Conservation (phyloP, 164 flowering plant genomes). For the Annona cherimola region DNA sequence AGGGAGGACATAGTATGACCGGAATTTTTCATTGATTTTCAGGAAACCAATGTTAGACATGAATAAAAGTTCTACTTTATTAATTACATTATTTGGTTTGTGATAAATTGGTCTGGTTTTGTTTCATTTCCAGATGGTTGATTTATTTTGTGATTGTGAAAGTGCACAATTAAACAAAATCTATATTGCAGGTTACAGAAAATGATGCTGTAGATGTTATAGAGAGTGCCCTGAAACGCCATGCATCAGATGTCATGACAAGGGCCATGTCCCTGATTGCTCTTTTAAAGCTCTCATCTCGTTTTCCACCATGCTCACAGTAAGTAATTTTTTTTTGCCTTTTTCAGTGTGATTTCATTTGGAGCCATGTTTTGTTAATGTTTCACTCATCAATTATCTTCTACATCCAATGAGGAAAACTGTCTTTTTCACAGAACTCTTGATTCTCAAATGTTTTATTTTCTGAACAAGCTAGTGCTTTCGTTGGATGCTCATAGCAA, state of each 20-base stretch:
- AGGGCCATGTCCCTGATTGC: constrained; percentile 84
- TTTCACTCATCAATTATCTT: not conserved
- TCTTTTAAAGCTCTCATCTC: constrained; percentile 89
- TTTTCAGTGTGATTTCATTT: not conserved
- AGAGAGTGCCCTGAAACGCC: constrained; percentile 62
- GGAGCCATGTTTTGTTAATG: no score
- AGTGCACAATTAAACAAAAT: constrained; percentile 8
- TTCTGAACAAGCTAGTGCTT: no score
- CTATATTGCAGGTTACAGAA: constrained; percentile 74
- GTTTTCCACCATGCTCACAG: constrained; percentile 88
- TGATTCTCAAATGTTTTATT: not conserved
- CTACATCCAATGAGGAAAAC: not conserved
- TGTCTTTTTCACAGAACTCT: not conserved
- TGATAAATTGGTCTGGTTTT: not conserved
- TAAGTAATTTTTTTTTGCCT: constrained; percentile 29
- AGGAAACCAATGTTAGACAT: no score
- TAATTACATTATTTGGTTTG: no score
- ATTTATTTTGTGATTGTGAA: not conserved
- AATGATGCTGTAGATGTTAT: constrained; percentile 84
- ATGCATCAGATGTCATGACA: constrained; percentile 68
- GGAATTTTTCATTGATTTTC: no score
- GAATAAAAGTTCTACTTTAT: no score
- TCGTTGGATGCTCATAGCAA: no score
- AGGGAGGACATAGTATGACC: no score
- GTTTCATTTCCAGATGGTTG: not conserved